Evolutionary conservation across 2,329 filamentous ascomycete genomes (phyloP), one percentile per base, ranked within the genome.

Genomic region (Sphaerulina vaccinii): DNA sequence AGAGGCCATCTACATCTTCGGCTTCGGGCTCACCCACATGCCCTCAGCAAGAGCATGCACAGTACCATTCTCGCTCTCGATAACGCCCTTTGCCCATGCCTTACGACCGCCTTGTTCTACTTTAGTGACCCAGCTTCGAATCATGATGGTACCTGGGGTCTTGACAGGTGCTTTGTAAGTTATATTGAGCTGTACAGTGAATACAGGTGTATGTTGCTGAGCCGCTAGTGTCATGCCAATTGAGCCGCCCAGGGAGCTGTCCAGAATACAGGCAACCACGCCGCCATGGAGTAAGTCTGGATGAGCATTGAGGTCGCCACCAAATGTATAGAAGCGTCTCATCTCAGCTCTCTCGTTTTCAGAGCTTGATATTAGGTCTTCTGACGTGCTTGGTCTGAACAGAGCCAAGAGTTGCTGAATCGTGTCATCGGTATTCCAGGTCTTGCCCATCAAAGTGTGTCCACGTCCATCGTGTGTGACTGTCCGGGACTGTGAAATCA

Each of bases 171-270:
- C 55, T 36, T 59, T 59, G 41, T 57, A 61, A 5, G 52, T 56
- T 3, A 61, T 48, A 29, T 59, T 56, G 15, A 61, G 33, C 49
- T 61, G 59, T 29, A 61, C 59, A 19, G 59, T 61, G 27, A 59
- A 61, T 38, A 51, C 53, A 3, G 54, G 40, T 16, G 48, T 43
- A 6, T 23, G 49, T 16, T 33, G 24, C 29, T 48, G 33, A 33
- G 55, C 42, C 11, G 45, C 40, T 18, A 60, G 22, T n/a, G 57
- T 49, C 42, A 54, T 47, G 8, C 52, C 57, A 2, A 59, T 45
- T 3, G 47, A 47, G 7, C 50, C 51, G 3, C 59, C 59, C 10
- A 61, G 35, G 1, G 52, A 51, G 32, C 46, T 52, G 43, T 61
- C 59, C 36, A 61, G 46, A 3, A 61, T 43, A 37, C 55, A 59